Evolutionary conservation across 2,329 filamentous ascomycete genomes (phyloP).

Genomic region (Fulvia fulva): DNA sequence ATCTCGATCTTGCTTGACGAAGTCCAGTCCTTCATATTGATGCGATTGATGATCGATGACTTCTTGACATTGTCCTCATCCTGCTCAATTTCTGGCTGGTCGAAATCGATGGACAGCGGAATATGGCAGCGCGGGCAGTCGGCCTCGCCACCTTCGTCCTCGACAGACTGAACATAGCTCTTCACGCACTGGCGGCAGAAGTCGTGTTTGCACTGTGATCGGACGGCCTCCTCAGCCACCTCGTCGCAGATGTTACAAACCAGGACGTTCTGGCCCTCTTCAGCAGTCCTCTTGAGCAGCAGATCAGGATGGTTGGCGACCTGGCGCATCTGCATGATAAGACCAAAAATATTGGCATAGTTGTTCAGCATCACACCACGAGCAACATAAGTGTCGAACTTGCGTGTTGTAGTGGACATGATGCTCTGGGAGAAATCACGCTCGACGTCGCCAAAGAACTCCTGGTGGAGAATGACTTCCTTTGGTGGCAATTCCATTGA

Average conservation of each 20-base stretch:
- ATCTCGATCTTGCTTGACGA: slow-evolving; percentile 98
- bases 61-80: slow-evolving; percentile 85
- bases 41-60: slow-evolving; percentile 95
- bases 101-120: slow-evolving; percentile 80
- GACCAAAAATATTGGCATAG: slow-evolving; percentile 96
- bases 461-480: slow-evolving; percentile 83
- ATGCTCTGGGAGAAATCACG: slow-evolving; percentile 93
- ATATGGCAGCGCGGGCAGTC: slow-evolving; percentile 94
- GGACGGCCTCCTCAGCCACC: slow-evolving; percentile 88
- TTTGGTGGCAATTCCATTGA: slow-evolving; percentile 97
- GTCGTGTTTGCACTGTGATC: slow-evolving; percentile 87
- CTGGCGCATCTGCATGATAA: slow-evolving; percentile 99
- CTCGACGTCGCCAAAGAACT: slow-evolving; percentile 95
- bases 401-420: slow-evolving; percentile 83
- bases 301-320: slow-evolving; percentile 95
- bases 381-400: slow-evolving; percentile 93
- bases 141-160: slow-evolving; percentile 54
- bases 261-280: slow-evolving; percentile 83
- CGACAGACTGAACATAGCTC: slow-evolving; percentile 74
- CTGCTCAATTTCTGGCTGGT: slow-evolving; percentile 92
- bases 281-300: slow-evolving; percentile 79
- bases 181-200: slow-evolving; percentile 80
- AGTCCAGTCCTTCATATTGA: slow-evolving; percentile 98
- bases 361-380: slow-evolving; percentile 92
- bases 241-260: slow-evolving; percentile 96